phyloP scores from a whole-genome alignment of 148 eudicot genomes.

The Rhododendron molle region DNA sequence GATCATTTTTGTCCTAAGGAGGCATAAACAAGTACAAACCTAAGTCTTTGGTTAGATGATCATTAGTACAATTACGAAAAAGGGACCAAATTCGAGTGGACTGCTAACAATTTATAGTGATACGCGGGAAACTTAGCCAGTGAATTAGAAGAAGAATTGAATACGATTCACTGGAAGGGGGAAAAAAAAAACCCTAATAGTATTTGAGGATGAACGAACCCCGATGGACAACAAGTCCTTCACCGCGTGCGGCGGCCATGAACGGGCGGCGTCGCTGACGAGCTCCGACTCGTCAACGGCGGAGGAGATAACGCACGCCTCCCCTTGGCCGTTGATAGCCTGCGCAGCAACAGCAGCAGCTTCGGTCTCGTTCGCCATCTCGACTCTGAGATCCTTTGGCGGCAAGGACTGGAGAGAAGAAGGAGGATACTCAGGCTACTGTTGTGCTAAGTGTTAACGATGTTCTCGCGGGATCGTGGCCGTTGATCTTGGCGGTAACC shows the following conservation, averaged over 20 bases:
- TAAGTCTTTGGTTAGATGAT: neutral
- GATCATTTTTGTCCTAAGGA: neutral
- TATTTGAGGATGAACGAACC: slow-evolving; percentile 23
- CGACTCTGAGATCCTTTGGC: neutral
- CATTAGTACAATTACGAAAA: neutral
- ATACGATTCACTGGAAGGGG: neutral
- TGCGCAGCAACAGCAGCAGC: neutral
- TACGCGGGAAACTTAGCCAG: neutral
- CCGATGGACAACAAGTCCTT: slow-evolving; percentile 50
- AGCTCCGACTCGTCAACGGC: slow-evolving; percentile 35
- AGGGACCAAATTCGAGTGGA: neutral
- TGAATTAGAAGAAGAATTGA: neutral
- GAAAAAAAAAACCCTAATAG: neutral
- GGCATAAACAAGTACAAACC: neutral
- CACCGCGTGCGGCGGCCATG: slow-evolving; percentile 41
- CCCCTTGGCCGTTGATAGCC: slow-evolving; percentile 10
- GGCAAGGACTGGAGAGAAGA: neutral
- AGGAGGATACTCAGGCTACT: neutral
- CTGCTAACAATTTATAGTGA: neutral
- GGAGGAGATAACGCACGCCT: slow-evolving; percentile 10
- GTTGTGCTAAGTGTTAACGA: neutral
- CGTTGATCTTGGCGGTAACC: neutral
- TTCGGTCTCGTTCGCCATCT: slow-evolving; percentile 18
- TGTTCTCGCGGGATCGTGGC: neutral
- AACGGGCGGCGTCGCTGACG: slow-evolving; percentile 37